Evolutionary conservation across 2,329 filamentous ascomycete genomes (phyloP), one percentile per base, ranked within the genome.

Genomic region (Phyllosticta citribraziliensis): DNA sequence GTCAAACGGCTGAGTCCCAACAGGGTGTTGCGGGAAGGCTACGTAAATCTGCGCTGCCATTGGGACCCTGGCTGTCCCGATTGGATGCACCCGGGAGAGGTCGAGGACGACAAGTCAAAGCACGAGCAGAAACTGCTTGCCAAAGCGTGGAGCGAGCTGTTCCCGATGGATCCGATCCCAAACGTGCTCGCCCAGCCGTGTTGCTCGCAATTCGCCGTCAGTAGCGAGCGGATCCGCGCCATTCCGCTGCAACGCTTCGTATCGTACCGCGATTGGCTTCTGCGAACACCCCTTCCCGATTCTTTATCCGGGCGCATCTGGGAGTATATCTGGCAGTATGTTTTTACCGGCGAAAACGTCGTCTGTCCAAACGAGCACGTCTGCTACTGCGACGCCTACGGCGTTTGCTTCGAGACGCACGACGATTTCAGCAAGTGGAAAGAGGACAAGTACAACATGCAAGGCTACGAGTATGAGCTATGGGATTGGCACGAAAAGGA

Each of bases 361-460:
- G 74, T 76, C 58, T 83, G 81, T 65, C 79, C 80, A 0, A 71
- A 73, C 54, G 80, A 84, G 71, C 76, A 81, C 61, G 70, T 80
- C 0, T 87, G 85, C 71, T 84, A 84, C 63, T 87, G 85, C 68
- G 84, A 87, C 63, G 83, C 82, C 5, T 87, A 81, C 56, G 84
- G 85, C 1, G 72, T 83, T 10, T 87, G 85, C 67, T 86, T 86
- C 64, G 81, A 79, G 11, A 76, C 75, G 3, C 74, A 79, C 33
- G 70, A 77, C 3, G 70, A 76, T 57, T 84, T 79, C 57, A 71
- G 79, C 27, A 69, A 74, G 11, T 85, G 77, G 67, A 75, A 79
- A 25, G 75, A 78, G 50, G 64, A 80, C n/a, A 73, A 75, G 54
- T 75, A 72, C 27, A 67, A 76, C 57, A 72, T 77, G 59, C 65